Evolutionary conservation across 345 rosid genomes (phyloP).

Genomic region (Populus deltoides): DNA sequence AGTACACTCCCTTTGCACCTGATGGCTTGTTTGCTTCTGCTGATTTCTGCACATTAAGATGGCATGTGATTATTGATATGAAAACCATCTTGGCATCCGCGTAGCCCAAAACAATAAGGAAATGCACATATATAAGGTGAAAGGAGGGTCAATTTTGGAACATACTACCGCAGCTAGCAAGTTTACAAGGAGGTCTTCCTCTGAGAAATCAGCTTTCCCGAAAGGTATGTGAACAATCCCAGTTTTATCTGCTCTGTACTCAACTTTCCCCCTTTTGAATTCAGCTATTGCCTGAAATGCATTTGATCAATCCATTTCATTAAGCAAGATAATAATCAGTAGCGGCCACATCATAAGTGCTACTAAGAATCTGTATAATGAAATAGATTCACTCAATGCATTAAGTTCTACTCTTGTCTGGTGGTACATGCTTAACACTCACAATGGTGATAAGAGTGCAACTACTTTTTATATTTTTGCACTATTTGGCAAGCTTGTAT

Average conservation of each 20-base stretch:
- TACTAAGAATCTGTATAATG: background rate
- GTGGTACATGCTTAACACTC: background rate
- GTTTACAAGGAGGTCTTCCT: constrained; percentile 79
- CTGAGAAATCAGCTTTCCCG: constrained; percentile 69
- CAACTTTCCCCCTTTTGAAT: constrained; percentile 93
- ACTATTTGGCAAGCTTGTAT: background rate
- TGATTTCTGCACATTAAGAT: constrained; percentile 57
- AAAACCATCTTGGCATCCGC: background rate
- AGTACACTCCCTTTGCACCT: constrained; percentile 96
- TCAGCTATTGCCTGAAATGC: constrained; percentile 83
- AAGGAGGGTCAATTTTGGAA: background rate
- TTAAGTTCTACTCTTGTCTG: background rate
- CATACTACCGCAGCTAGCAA: constrained; percentile 79
- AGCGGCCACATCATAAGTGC: background rate
- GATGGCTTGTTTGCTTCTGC: constrained; percentile 92
- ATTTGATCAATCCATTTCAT: background rate
- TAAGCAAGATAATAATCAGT: background rate
- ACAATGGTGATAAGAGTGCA: background rate
- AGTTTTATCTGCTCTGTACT: constrained; percentile 92
- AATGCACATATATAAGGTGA: background rate
- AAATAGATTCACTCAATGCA: too few relatives aligned
- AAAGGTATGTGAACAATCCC: constrained; percentile 96
- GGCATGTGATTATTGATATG: background rate
- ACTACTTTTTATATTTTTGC: background rate
- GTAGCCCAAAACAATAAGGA: background rate